Evolutionary conservation across 495 filamentous ascomycete species (phyloP), one percentile per base, ranked within the genome.

Genomic region (Darksidea phi): DNA sequence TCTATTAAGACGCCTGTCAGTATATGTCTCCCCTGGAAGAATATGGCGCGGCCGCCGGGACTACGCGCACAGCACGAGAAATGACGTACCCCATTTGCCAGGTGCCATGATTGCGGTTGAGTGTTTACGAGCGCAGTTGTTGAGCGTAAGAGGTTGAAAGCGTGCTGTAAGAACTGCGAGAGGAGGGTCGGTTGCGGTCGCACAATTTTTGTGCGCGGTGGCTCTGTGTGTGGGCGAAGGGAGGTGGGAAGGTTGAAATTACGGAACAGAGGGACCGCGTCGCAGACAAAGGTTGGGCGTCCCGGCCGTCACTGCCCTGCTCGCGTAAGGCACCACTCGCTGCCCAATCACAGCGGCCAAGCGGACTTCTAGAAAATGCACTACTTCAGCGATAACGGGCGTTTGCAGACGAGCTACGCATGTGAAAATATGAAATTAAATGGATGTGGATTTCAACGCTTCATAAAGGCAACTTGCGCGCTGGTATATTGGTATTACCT

Each of bases 1-100:
- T 92, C 88, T 79, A 52, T 34, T 34, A 17, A 6, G 26, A 17
- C 18, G 17, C 24, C 21, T 20, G 57, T 66, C 46, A 69, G 66
- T 52, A 38, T 12, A 10, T 34, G 20, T 15, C 32, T 2, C 10
- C 10, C 28, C 17, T 34, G 32, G 25, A 41, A 36, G 48, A 12
- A 32, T 11, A 41, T 26, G 57, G 45, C 15, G 36, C 26, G 48
- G 62, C 55, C 52, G 18, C 46, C 23, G 37, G 48, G 15, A 48
- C 38, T 20, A 37, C 41, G 53, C 50, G 61, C 54, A 56, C 57
- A 55, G 43, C 48, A 26, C 34, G 41, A 26, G 59, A 62, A 46
- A 64, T 67, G 67, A 65, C 67, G 61, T 66, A 70, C 67, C 67
- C 67, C 67, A 70, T 52, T 70, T 70, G 32, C 50, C 51, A 24